Percentiles rank a stretch among this genome's conserved stretches.
Evolutionary conservation across 495 filamentous ascomycete species (phyloP).

Genomic region (Antarctomyces pellizariae): DNA sequence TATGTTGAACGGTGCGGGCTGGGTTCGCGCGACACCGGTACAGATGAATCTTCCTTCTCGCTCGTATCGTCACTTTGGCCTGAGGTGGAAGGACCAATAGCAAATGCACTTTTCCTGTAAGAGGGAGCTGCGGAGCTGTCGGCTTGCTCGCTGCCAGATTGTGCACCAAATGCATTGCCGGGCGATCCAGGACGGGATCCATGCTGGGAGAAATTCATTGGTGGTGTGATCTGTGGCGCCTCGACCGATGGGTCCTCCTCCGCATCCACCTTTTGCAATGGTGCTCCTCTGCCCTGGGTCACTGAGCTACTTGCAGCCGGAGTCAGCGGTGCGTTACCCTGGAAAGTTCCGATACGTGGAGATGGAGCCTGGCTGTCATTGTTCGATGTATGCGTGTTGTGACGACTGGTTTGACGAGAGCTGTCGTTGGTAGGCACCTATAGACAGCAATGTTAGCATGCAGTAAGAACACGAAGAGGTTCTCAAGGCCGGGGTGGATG

Average conservation of each 20-base stretch:
- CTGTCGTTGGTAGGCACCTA: constrained; percentile 15
- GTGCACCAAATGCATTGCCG: constrained; percentile 4
- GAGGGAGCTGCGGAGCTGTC: constrained; percentile 11
- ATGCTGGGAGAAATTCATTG: constrained; percentile 17
- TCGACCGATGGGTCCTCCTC: constrained; percentile 27
- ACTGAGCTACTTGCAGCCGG: constrained; percentile 48
- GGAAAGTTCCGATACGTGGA: constrained; percentile 8
- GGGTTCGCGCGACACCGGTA: constrained; percentile 36
- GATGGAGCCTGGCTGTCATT: too few species aligned
- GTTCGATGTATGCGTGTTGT: constrained; percentile 10
- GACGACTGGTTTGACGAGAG: constrained; percentile 10
- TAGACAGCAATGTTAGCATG: constrained; percentile 5
- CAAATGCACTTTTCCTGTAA: constrained; percentile 46
- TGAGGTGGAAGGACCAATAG: constrained; percentile 38
- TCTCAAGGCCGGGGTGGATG: too few species aligned
- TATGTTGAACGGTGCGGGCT: constrained; percentile 39
- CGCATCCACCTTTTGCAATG: constrained; percentile 12
- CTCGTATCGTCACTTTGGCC: too few species aligned
- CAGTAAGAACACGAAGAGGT: too few species aligned
- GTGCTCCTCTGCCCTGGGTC: constrained; percentile 16
- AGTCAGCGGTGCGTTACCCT: constrained; percentile 41
- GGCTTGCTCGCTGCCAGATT: constrained; percentile 4
- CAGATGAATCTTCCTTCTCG: constrained; percentile 33
- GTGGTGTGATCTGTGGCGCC: constrained; percentile 40
- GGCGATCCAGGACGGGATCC: constrained; percentile 5